Percentiles rank a stretch among this genome's conserved stretches.
Conservation (phyloP, 257 asterid species). For the Salvia hispanica region DNA sequence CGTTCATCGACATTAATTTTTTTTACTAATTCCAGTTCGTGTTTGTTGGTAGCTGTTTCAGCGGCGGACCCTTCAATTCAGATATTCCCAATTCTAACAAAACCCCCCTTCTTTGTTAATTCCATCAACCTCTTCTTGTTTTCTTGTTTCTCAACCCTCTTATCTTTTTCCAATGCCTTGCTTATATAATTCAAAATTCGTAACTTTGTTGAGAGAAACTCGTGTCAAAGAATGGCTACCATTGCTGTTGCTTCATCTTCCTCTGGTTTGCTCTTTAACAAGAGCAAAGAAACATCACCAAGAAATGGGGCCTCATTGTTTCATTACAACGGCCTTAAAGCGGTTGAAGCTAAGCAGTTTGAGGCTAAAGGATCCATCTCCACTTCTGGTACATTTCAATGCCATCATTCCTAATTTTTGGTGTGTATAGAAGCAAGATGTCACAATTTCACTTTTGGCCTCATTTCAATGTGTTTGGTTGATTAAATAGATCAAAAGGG, state of each 20-base stretch:
- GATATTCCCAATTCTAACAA: constrained; percentile 1
- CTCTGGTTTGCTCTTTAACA: constrained; percentile 41
- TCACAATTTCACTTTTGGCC: no score
- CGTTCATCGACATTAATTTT: no score
- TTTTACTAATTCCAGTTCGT: no score
- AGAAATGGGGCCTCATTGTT: constrained; percentile 42
- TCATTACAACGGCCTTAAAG: constrained; percentile 17
- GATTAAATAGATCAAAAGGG: no score
- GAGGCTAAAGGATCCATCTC: no score
- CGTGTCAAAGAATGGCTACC: constrained; percentile 46
- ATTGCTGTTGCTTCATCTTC: constrained; percentile 45
- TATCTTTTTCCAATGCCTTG: background rate
- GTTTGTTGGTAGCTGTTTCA: no score
- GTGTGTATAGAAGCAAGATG: no score
- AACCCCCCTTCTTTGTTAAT: constrained; percentile 38
- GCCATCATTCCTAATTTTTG: no score
- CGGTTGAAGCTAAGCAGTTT: no score
- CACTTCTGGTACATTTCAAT: no score
- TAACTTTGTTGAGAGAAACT: background rate
- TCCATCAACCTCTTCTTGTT: constrained; percentile 30
- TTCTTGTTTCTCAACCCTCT: background rate
- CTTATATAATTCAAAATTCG: constrained; percentile 27
- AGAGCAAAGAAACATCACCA: constrained; percentile 14
- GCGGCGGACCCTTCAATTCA: constrained; percentile 41
- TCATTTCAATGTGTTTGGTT: no score